Base-by-base conservation (phyloP, 495 filamentous ascomycete species). In the Choiromyces venosus region DNA sequence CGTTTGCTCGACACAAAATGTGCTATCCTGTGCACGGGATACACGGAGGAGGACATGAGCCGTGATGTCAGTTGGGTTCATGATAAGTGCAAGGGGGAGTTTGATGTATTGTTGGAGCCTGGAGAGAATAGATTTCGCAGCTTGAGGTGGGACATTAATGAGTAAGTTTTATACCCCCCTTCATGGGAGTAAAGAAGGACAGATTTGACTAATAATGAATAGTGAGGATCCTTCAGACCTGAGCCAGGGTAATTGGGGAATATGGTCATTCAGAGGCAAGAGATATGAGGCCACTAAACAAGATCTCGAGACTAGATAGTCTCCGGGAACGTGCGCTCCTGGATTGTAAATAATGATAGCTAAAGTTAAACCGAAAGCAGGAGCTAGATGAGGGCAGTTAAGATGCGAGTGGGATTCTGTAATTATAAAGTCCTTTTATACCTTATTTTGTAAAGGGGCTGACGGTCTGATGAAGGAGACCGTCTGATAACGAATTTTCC, bases 211-310 rank as follows among this genome's bases (percentile, higher is more conserved):
- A 64, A 73, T 29, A 1, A 19, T 33, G 10, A 25, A 40, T 67
- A 78, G 76, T 64, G 81, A 93, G 68, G 95, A 99, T 82, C 96
- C 95, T 7, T 91, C 94, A 77, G 96, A 99, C 84, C 86, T 98
- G 75, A 97, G 90, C 75, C 93, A 91, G 81, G 93, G 94, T 61
- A 99, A 99, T 82, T 99, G 93, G 93, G 95, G 95, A 6, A 83
- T 96, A 25, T 99, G 94, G 93, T 93, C 90, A 38, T 98, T 99
- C 84, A 88, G 95, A 82, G 95, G 95, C 75, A 99, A 99, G 88
- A 91, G 95, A 89, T 97, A 90, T 79, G 88, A 61, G 52, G 52
- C 52, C 25, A 33, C 12, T 29, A 61, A 33, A 29, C 52, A 61
- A 18, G 25, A 33, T 33, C 4, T 7, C 25, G 52, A 33, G 25